Conservation (phyloP, 2,329 filamentous ascomycete genomes). For the Penicillium italicum region DNA sequence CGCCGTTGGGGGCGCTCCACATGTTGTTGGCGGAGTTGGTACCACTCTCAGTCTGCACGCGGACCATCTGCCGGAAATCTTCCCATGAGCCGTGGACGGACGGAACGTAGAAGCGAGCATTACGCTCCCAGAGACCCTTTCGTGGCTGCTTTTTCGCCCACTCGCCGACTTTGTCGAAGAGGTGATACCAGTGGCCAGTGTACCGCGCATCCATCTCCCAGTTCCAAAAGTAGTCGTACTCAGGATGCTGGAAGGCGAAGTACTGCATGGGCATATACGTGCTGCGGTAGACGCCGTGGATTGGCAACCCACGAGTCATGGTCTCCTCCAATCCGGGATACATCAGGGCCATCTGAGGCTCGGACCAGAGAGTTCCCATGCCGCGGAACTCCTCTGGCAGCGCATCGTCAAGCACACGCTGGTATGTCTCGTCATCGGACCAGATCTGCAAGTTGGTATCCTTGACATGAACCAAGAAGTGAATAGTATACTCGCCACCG, state of each 20-base stretch:
- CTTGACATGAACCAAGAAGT: slow-evolving; percentile 81
- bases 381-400: slow-evolving; percentile 79
- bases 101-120: slow-evolving; percentile 72
- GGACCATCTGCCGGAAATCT: slow-evolving; percentile 72
- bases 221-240: slow-evolving; percentile 81
- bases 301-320: slow-evolving; percentile 66
- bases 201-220: slow-evolving; percentile 82
- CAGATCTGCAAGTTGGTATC: slow-evolving; percentile 76
- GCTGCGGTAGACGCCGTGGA: slow-evolving; percentile 90
- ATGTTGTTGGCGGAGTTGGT: slow-evolving; percentile 63
- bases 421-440: slow-evolving; percentile 70
- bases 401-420: slow-evolving; percentile 66
- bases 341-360: slow-evolving; percentile 84
- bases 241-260: slow-evolving; percentile 76
- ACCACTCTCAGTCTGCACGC: slow-evolving; percentile 70
- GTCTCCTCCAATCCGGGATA: slow-evolving; percentile 85
- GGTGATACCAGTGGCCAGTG: slow-evolving; percentile 77
- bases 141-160: slow-evolving; percentile 72
- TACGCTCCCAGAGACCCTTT: slow-evolving; percentile 79
- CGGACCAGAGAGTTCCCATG: slow-evolving; percentile 88
- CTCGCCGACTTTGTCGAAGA: slow-evolving; percentile 64
- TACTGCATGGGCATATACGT: slow-evolving; percentile 93
- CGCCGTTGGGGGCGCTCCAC: slow-evolving; percentile 53
- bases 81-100: slow-evolving; percentile 74
- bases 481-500: slow-evolving; percentile 76